Evolutionary conservation across 2,329 filamentous ascomycete species (phyloP), one percentile per base, ranked within the genome.

Genomic region (Aureobasidium sp.): DNA sequence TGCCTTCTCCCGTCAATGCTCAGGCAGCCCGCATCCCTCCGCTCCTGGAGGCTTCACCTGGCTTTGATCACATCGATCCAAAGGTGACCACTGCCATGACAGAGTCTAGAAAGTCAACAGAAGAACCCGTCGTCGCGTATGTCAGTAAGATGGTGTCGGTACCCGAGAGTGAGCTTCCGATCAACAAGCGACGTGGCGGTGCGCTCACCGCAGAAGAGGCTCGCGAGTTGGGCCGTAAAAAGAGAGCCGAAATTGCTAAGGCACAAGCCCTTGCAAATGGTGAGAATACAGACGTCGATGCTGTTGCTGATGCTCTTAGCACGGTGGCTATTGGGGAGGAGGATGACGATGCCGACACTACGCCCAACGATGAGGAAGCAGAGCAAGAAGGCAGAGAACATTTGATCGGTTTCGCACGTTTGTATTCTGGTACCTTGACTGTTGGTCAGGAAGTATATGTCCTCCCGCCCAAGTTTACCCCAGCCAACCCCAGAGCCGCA

Each of bases 81-180:
- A 77, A 79, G 7, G 77, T 97, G 59, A 87, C 85, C 67, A 80
- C 88, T n/a, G 90, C 93, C 5, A 93, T 97, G 86, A 76, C 89
- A 2, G 81, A 85, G 0, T 97, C 96, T 71, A 89, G 89, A 69
- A 84, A 84, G 3, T 81, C 80, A 0, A 80, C 83, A 42, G 81
- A 85, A 0, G 88, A 89, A 62, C 92, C 93, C 0, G 85, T 96
- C 0, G 90, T 99, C 1, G 93, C 90, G 9, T 99, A 96, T 67
- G 90, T 99, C 64, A 97, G 93, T 76, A 99, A 99, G 73, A 97
- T 99, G 91, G 90, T 97, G 1, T 94, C 94, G 0, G 82, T 99
- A 13, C 93, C 91, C 0, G 90, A 95, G 70, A 97, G 90, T 73
- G 93, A 99, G 68, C 79, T 99, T 5, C 89, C 90, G 0, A 85